phyloP scores from a whole-genome alignment of 192 early-diverging fungal genomes.

The Radiomyces spectabilis region DNA sequence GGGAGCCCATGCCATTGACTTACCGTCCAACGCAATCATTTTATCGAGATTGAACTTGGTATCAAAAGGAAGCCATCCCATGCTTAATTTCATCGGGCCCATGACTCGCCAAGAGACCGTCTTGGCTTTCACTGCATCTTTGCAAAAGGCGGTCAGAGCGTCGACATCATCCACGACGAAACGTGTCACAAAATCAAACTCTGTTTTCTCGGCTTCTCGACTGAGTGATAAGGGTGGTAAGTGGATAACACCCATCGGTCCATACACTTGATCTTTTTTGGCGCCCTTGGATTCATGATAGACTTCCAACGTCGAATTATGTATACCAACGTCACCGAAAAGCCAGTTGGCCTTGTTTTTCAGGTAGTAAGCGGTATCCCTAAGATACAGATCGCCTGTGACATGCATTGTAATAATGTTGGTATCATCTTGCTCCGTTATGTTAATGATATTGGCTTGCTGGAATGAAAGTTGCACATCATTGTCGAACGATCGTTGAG shows the following conservation, averaged over 20 bases:
- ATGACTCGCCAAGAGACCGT: slow-evolving; percentile 4
- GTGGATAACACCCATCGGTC: slow-evolving; percentile 5
- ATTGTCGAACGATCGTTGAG: slow-evolving; percentile 3
- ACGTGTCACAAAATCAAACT: slow-evolving; percentile 14
- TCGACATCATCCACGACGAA: slow-evolving; percentile 8
- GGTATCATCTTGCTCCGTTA: not conserved
- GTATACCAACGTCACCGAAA: slow-evolving; percentile 4
- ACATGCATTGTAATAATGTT: slow-evolving; percentile 14
- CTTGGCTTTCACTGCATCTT: slow-evolving; percentile 5
- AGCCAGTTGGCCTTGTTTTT: not conserved
- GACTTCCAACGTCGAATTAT: not conserved
- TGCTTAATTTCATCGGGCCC: not conserved
- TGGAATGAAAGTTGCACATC: slow-evolving; percentile 5
- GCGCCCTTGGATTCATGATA: not conserved
- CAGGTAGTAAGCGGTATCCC: not conserved
- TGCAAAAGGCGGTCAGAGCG: slow-evolving; percentile 12
- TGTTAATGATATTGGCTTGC: slow-evolving; percentile 11
- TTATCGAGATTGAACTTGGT: not conserved
- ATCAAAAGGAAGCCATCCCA: slow-evolving; percentile 7
- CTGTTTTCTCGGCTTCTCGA: not conserved
- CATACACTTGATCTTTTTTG: not conserved
- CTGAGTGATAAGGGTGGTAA: slow-evolving; percentile 1
- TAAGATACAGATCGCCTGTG: slow-evolving; percentile 1
- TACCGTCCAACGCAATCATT: slow-evolving; percentile 9
- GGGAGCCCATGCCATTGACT: not conserved